Evolutionary conservation across 352 stramenopile genomes (phyloP), one percentile per base, ranked within the genome.

Genomic region (Phytophthora pseudosyringae): DNA sequence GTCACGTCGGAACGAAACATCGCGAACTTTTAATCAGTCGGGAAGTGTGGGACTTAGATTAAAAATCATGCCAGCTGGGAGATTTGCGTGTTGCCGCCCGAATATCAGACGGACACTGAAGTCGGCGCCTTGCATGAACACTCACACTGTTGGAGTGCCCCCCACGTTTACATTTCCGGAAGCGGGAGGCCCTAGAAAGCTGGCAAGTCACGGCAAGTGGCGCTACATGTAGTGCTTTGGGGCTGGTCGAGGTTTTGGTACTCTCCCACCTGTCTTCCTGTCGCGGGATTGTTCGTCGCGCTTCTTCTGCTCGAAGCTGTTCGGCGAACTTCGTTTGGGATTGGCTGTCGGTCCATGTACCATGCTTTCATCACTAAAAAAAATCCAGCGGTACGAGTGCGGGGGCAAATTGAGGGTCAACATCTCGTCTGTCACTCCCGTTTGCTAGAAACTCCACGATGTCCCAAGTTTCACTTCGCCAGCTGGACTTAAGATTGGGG

Each of bases 241-340:
- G 1, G 6, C 8, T 58, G n/a, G n/a, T 48, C 35, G 11, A 26
- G 4, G 29, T 21, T 49, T 50, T 49, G n/a, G 26, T 45, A 25
- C 48, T 44, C 33, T 51, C 11, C 44, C 41, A 62, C 54, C 33
- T 45, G 36, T 43, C 36, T 43, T 38, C 36, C 9, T 50, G 36
- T 57, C 56, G 46, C 26, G 36, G 8, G 49, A 60, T 60, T 49
- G 39, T 53, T 28, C 5, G 15, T 12, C 29, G 11, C 13, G 48
- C 39, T 66, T 36, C 49, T 49, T 67, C 40, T 55, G 59, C 61
- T 67, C 59, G 59, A 67, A 54, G 32, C 48, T 26, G 39, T 66
- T 66, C 58, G 47, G 16, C 48, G 29, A 39, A 53, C 59, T 60
- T 67, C 59, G 47, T 12, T 38, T 16, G 29, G 11, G 8, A 44